A percentile compares a stretch with the other conserved stretches of the same genome.
Conservation (phyloP, 1,139 yeast species). For the Debaryomyces subglobosus region DNA sequence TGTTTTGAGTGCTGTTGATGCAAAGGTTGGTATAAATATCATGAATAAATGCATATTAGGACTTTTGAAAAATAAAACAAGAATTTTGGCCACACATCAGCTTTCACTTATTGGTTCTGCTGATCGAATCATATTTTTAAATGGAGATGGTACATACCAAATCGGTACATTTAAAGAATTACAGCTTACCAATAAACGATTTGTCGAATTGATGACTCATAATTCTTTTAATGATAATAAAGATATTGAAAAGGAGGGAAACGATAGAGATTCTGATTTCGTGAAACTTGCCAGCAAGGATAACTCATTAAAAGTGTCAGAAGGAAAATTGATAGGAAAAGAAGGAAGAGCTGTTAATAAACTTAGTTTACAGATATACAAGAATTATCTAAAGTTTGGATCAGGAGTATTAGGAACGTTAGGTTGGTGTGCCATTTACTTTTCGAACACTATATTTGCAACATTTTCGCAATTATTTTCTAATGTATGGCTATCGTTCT, state of each 20-base stretch:
- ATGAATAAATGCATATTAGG: slow-evolving; percentile 43
- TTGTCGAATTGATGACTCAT: slow-evolving; percentile 55
- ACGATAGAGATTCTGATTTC: slow-evolving; percentile 14
- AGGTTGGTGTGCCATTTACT: slow-evolving; percentile 21
- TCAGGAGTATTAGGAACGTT: slow-evolving; percentile 44
- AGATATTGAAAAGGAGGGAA: slow-evolving; percentile 21
- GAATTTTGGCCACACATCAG: slow-evolving; percentile 53
- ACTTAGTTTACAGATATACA: slow-evolving; percentile 33
- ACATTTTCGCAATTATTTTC: slow-evolving; percentile 69
- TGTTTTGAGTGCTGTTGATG: slow-evolving; percentile 53
- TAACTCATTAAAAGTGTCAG: slow-evolving; percentile 28
- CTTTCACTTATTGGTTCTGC: slow-evolving; percentile 46
- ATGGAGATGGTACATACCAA: slow-evolving; percentile 42
- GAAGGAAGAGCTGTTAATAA: slow-evolving; percentile 46
- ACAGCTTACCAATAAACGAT: slow-evolving; percentile 35
- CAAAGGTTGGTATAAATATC: slow-evolving; percentile 51
- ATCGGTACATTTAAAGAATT: slow-evolving; percentile 45
- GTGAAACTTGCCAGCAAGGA: slow-evolving; percentile 19
- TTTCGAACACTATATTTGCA: slow-evolving; percentile 34
- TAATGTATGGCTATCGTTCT: slow-evolving; percentile 83
- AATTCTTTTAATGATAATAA: slow-evolving; percentile 30
- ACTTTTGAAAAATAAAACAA: slow-evolving; percentile 37
- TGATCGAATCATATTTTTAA: slow-evolving; percentile 41
- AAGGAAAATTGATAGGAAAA: slow-evolving; percentile 35
- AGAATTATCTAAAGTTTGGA: slow-evolving; percentile 57